Percentiles rank a stretch among this genome's conserved stretches.
Conservation (phyloP, 2,329 filamentous ascomycete genomes). For the Escovopsis weberi region DNA sequence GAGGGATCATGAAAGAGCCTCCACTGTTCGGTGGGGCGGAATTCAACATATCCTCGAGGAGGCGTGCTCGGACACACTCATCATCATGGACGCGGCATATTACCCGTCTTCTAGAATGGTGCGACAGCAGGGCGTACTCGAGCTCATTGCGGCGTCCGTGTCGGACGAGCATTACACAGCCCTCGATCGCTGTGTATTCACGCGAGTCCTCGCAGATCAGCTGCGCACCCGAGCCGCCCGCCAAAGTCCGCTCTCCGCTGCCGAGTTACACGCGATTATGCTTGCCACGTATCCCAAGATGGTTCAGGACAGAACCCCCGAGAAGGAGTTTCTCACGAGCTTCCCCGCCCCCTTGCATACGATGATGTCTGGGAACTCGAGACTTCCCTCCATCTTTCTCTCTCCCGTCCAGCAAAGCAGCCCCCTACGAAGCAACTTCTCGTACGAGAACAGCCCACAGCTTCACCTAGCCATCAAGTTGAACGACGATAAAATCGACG, state of each 20-base stretch:
- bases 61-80: constrained; percentile 38
- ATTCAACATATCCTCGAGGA: constrained; percentile 43
- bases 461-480: constrained; percentile 36
- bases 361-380: constrained; percentile 38
- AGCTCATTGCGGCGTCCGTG: constrained; percentile 40
- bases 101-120: constrained; percentile 38
- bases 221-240: constrained; percentile 33
- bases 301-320: constrained; percentile 33
- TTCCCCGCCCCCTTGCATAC: constrained; percentile 41
- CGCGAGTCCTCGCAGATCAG: constrained; percentile 33
- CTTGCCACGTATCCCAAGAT: constrained; percentile 37
- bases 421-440: constrained; percentile 22
- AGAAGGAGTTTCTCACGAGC: constrained; percentile 31
- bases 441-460: constrained; percentile 30
- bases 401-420: constrained; percentile 32
- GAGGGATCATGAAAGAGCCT: constrained; percentile 27
- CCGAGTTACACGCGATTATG: constrained; percentile 39
- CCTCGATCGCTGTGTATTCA: constrained; percentile 38
- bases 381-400: constrained; percentile 41
- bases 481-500: constrained; percentile 34
- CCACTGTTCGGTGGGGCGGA: constrained; percentile 38
- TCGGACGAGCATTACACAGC: constrained; percentile 35
- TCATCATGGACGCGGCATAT: constrained; percentile 45
- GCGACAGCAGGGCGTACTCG: constrained; percentile 38
- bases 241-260: constrained; percentile 31